phyloP scores from a whole-genome alignment of 2,329 filamentous ascomycete species.

The Fusarium nisikadoi region DNA sequence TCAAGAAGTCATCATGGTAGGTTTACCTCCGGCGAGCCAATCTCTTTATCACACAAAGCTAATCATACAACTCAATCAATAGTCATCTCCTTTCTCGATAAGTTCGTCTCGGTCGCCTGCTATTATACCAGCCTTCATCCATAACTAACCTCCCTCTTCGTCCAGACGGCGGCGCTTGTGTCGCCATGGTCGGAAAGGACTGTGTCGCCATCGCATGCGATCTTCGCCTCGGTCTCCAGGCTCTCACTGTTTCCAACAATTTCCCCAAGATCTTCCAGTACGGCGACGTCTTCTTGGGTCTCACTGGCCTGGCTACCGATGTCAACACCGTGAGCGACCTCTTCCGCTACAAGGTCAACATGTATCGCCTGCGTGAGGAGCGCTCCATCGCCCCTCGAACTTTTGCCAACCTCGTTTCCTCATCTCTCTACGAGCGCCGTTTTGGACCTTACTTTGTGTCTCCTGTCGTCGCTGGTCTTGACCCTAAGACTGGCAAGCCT shows the following conservation, averaged over 20 bases:
- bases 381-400: constrained; percentile 94
- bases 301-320: constrained; percentile 96
- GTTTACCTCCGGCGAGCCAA: constrained; percentile 1
- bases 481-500: constrained; percentile 91
- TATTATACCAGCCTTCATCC: constrained; percentile 4
- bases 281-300: constrained; percentile 92
- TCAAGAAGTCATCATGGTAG: constrained; percentile 46
- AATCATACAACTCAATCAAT: constrained; percentile 45
- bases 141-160: constrained; percentile 31
- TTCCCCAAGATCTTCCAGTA: constrained; percentile 99
- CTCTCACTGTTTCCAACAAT: constrained; percentile 98
- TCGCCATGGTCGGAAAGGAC: constrained; percentile 99
- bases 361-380: constrained; percentile 99
- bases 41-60: constrained; percentile 32
- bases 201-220: constrained; percentile 99
- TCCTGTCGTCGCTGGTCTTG: constrained; percentile 93
- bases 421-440: constrained; percentile 90
- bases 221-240: constrained; percentile 94
- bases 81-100: constrained; percentile 96
- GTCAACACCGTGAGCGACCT: constrained; percentile 94
- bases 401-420: constrained; percentile 94
- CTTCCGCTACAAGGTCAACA: constrained; percentile 99
- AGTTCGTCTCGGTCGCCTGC: constrained; percentile 66
- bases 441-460: constrained; percentile 98
- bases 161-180: constrained; percentile 87